Conservation (phyloP, 768 basidiomycete genomes). For the Baorangia bicolor region DNA sequence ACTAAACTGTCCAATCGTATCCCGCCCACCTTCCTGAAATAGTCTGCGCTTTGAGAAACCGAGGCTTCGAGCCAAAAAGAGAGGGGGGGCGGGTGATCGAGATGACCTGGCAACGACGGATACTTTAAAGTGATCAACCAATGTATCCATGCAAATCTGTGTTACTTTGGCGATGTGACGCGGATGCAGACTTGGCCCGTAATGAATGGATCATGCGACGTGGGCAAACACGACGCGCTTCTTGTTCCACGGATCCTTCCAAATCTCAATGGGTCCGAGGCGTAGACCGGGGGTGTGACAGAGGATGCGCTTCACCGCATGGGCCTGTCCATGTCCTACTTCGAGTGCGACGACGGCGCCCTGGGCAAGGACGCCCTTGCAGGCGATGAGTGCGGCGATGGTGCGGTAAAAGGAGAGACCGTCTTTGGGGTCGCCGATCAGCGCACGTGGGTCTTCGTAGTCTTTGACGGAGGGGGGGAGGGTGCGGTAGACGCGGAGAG, state of each 20-base stretch:
- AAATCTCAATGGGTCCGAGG: conserved; percentile 51
- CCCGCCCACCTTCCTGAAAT: conserved; percentile 5
- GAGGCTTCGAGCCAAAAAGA: conserved; percentile 4
- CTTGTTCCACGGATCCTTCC: conserved; percentile 79
- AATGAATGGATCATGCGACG: conserved; percentile 31
- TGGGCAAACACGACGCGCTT: conserved; percentile 68
- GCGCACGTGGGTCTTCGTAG: conserved; percentile 80
- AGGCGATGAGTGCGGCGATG: conserved; percentile 61
- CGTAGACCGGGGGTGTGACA: conserved; percentile 43
- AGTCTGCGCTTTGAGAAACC: conserved; percentile 1
- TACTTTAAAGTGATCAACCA: conserved; percentile 4
- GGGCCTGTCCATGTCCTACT: conserved; percentile 73
- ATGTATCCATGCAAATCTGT: conserved; percentile 1
- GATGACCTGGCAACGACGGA: conserved; percentile 14
- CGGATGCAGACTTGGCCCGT: not conserved
- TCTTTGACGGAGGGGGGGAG: conserved; percentile 69
- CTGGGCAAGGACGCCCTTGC: conserved; percentile 48
- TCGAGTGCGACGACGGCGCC: conserved; percentile 71
- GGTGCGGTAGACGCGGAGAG: conserved; percentile 56
- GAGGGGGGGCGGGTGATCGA: conserved; percentile 2
- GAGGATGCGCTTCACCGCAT: conserved; percentile 59
- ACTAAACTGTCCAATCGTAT: not conserved
- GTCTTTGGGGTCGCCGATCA: conserved; percentile 66
- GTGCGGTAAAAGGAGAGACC: conserved; percentile 72
- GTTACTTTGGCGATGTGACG: conserved; percentile 14